Evolutionary conservation across 2,329 filamentous ascomycete species (phyloP).

Genomic region (Beauveria brongniartii): DNA sequence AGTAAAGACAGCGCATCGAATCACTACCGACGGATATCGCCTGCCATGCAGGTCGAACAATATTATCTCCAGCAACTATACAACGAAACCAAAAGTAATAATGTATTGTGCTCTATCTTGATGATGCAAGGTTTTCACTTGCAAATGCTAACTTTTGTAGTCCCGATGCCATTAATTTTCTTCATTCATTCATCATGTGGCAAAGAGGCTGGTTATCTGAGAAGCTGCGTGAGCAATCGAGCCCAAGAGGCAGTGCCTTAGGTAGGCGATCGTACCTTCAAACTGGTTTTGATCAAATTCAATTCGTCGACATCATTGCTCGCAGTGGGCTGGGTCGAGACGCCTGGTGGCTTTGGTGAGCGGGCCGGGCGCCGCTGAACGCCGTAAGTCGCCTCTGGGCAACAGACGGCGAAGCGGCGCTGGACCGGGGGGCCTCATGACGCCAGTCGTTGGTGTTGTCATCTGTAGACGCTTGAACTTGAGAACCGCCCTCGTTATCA

Average conservation of each 20-base stretch:
- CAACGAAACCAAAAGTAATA: background rate
- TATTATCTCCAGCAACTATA: background rate
- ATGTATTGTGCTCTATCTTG: constrained; percentile 11
- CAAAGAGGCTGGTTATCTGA: constrained; percentile 10
- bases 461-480: constrained; percentile 43
- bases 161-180: constrained; percentile 1
- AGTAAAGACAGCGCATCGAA: background rate
- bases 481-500: constrained; percentile 74
- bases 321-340: constrained; percentile 60
- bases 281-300: constrained; percentile 27
- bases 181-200: constrained; percentile 9
- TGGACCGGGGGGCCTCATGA: constrained; percentile 32
- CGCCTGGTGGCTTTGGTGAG: constrained; percentile 39
- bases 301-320: constrained; percentile 57
- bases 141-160: constrained; percentile 7
- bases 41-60: background rate
- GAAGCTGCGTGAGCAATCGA: background rate
- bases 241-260: background rate
- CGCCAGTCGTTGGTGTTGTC: constrained; percentile 34
- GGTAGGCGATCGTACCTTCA: constrained; percentile 6
- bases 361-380: constrained; percentile 37
- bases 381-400: constrained; percentile 41
- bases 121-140: constrained; percentile 1
- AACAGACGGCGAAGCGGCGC: constrained; percentile 35
- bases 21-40: background rate